Evolutionary conservation across 169 alveolate genomes (phyloP), one percentile per base, ranked within the genome.

Genomic region (Plasmodium yoelii): DNA sequence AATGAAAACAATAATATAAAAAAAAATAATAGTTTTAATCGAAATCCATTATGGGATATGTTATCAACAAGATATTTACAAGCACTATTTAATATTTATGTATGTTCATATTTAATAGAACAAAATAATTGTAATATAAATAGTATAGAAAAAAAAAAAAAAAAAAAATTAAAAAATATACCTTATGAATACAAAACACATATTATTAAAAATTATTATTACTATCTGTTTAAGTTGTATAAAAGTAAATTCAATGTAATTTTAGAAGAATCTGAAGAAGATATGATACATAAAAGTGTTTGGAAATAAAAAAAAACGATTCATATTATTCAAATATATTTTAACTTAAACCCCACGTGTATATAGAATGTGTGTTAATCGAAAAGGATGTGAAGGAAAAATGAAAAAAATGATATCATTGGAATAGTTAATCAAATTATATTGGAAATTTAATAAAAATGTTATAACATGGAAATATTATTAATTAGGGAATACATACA

Each of bases 61-160:
- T n/a, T 69, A 69, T 86, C 75, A 39, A 59, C 87, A 5, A 28
- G 70, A 15, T 56, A 46, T 19, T 34, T 72, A 18, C 91, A 86
- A 42, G 53, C 56, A 6, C 46, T 86, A 12, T 86, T 86, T 60
- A 86, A 86, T 59, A 86, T 70, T 9, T 86, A 86, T 49, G 91
- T 70, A 2, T 86, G 87, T 73, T 86, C 91, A 1, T 86, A 69
- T 53, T 44, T 86, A 24, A 56, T 61, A 34, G 60, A 47, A 39
- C 56, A 69, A 63, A 65, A 44, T 42, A 60, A 73, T 42, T 86
- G n/a, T 63, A 69, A 39, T 44, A 15, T 44, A 53, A 24, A n/a
- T 5, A 3, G 44, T 26, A 39, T 42, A 12, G 53, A 42, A 53
- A 39, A 39, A 51, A 47, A 42, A n/a, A 68, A 82, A 82, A 64